Evolutionary conservation across 768 basidiomycete genomes (phyloP), one percentile per base, ranked within the genome.

Genomic region (Kwoniella sp.): DNA sequence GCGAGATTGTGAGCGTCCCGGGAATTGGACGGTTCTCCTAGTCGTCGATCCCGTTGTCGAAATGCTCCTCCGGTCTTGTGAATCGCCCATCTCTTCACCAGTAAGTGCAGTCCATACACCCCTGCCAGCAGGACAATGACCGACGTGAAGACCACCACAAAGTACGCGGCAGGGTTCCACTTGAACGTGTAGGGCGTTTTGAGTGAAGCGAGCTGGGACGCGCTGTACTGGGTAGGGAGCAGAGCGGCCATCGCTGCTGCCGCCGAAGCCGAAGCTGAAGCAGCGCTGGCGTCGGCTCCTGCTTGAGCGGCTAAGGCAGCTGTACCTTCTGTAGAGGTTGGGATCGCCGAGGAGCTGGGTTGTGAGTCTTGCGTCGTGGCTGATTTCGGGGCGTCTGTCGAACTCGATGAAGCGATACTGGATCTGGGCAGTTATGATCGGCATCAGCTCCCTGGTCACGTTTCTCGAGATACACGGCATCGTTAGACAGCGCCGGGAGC

Each of bases 111-210:
- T 9, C 56, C 25, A 30, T 53, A 51, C 12, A 57, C 17, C 28
- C 47, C 7, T 31, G 63, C 38, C 4, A 52, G 11, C 22, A 52
- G 25, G 4, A 41, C 30, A 7, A 69, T 45, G 17, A 67, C n/a
- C 17, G 41, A 52, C 9, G 68, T 25, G 54, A 73, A 70, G 37
- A 65, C 34, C 7, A 73, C 38, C 29, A 73, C 63, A 57, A 73
- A 73, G 30, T 63, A 65, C 2, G 68, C 58, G 3, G 66, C 62
- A n/a, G 51, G 31, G 58, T 67, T 70, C 71, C 71, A 73, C 15
- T 62, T 22, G 58, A 70, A 70, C 1, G 52, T 15, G 51, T 73
- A 73, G 11, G 29, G 29, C 11, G 29, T 38, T 23, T 47, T 54
- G 3, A 73, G 63, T 12, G 56, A 50, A 4, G 58, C 4, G 4